A percentile compares a stretch with the other conserved stretches of the same genome.
These are phyloP conservation scores for Arthroderma uncinatum DNA, from an alignment of 2,329 filamentous ascomycete genomes.

Conservation along the genomic window DNA sequence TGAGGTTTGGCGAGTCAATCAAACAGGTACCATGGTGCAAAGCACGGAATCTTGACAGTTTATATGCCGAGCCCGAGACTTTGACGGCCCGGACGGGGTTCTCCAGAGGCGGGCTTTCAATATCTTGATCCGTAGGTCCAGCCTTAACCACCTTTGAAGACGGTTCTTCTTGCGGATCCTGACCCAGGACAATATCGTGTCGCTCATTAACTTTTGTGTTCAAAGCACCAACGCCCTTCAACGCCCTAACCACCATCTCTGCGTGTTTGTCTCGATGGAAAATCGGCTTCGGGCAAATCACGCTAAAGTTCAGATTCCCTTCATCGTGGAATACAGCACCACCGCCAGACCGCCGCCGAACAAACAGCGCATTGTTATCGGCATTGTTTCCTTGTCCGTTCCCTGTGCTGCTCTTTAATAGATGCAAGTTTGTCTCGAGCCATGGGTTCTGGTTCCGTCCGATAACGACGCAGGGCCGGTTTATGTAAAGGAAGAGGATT, in stretches of 20 bases:
- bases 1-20: constrained; percentile 63
- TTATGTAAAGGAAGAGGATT: constrained; percentile 78
- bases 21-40: constrained; percentile 92
- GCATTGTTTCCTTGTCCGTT: constrained; percentile 15
- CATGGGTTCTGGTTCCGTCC: constrained; percentile 97
- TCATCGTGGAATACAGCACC: constrained; percentile 89
- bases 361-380: constrained; percentile 44
- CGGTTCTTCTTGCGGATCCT: constrained; percentile 23
- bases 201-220: constrained; percentile 70
- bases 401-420: constrained; percentile 35
- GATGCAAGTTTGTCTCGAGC: constrained; percentile 68
- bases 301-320: constrained; percentile 90
- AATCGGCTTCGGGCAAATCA: constrained; percentile 63
- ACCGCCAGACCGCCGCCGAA: constrained; percentile 76
- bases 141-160: constrained; percentile 13
- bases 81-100: constrained; percentile 48
- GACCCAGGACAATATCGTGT: constrained; percentile 80
- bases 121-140: constrained; percentile 30
- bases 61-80: constrained; percentile 89
- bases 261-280: constrained; percentile 85
- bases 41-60: constrained; percentile 67
- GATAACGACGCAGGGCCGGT: constrained; percentile 76
- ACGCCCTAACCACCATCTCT: constrained; percentile 80
- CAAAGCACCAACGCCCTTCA: constrained; percentile 41
- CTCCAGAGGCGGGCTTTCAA: constrained; percentile 33